phyloP scores from a whole-genome alignment of 164 flowering plant species.

The Aristolochia fimbriata region DNA sequence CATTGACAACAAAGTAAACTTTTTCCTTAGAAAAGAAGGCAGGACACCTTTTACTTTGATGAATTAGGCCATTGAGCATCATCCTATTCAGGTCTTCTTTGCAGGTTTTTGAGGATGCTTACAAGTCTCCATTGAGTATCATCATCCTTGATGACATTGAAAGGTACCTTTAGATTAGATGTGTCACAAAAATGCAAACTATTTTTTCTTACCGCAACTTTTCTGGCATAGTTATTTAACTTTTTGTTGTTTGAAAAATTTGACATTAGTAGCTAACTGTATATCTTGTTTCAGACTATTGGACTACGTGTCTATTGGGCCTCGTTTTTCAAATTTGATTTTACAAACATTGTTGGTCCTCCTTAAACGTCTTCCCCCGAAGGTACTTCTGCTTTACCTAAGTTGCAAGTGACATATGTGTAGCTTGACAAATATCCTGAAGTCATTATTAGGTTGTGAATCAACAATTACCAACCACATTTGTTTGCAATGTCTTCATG shows the following conservation, averaged over 20 bases:
- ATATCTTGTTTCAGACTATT: conserved; percentile 40
- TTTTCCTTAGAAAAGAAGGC: too few species aligned
- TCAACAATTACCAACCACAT: too few species aligned
- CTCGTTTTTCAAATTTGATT: conserved; percentile 87
- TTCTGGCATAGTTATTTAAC: not conserved
- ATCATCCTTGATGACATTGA: conserved; percentile 95
- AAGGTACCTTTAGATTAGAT: conserved; percentile 34
- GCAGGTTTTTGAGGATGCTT: conserved; percentile 98
- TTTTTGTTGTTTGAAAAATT: not conserved
- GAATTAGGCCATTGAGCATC: too few species aligned
- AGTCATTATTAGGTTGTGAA: too few species aligned
- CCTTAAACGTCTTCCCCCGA: conserved; percentile 87
- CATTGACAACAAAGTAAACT: too few species aligned
- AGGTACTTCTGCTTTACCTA: conserved; percentile 30
- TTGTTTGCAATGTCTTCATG: too few species aligned
- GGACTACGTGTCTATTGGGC: conserved; percentile 87
- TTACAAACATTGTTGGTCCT: conserved; percentile 84
- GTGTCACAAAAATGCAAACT: too few species aligned
- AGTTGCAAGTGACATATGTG: too few species aligned
- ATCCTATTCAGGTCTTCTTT: not conserved
- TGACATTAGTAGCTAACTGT: not conserved
- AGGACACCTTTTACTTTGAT: too few species aligned
- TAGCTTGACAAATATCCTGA: not conserved
- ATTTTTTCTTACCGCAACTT: too few species aligned
- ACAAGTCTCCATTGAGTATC: conserved; percentile 83